Percentiles rank a stretch among this genome's conserved stretches.
phyloP scores from a whole-genome alignment of 2,329 filamentous ascomycete genomes.

The Fonsecaea pugnacius region DNA sequence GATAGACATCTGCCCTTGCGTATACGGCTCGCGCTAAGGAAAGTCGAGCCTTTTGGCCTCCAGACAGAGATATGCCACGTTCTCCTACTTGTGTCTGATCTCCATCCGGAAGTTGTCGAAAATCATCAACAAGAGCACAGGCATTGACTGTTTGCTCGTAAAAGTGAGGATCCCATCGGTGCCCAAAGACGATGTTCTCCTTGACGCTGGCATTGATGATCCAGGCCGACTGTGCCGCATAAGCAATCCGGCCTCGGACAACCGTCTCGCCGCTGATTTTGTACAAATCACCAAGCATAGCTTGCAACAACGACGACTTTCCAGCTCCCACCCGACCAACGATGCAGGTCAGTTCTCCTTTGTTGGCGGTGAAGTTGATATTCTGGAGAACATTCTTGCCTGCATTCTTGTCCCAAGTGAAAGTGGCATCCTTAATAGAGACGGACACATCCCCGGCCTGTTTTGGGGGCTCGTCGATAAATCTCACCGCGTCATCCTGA shows the following conservation, averaged over 20 bases:
- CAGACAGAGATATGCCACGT: constrained; percentile 91
- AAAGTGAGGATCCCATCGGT: constrained; percentile 89
- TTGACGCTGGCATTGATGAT: constrained; percentile 97
- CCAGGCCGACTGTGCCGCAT: constrained; percentile 92
- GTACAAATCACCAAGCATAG: constrained; percentile 88
- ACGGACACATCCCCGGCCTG: constrained; percentile 85
- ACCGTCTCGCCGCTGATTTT: constrained; percentile 83
- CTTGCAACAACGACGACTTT: constrained; percentile 90
- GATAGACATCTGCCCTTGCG: constrained; percentile 91
- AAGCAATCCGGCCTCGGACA: constrained; percentile 81
- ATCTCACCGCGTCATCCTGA: constrained; percentile 77
- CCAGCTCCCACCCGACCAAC: constrained; percentile 93
- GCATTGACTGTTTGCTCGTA: constrained; percentile 92
- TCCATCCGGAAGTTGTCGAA: constrained; percentile 87
- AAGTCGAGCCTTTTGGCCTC: constrained; percentile 92
- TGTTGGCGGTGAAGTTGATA: constrained; percentile 85
- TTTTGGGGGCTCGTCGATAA: constrained; percentile 67
- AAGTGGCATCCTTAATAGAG: constrained; percentile 78
- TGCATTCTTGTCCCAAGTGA: constrained; percentile 92
- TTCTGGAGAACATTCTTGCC: constrained; percentile 70
- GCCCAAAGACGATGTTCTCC: constrained; percentile 96
- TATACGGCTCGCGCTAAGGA: constrained; percentile 94
- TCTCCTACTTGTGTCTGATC: constrained; percentile 97
- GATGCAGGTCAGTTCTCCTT: constrained; percentile 90
- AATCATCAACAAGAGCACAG: constrained; percentile 88